Conservation (phyloP, 768 basidiomycete genomes). For the Lentinula lateritia region DNA sequence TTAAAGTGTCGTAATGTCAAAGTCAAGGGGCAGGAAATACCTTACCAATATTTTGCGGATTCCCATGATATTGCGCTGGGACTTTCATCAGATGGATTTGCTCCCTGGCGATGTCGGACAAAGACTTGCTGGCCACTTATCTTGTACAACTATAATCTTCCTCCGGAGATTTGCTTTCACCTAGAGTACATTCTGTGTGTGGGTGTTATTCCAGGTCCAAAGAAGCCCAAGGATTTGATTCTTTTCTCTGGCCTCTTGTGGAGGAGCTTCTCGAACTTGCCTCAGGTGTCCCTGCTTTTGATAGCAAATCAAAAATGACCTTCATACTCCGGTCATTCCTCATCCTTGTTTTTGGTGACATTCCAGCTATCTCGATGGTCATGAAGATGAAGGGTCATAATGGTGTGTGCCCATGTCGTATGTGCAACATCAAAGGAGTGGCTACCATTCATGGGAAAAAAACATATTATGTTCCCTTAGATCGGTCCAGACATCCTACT, state of each 20-base stretch:
- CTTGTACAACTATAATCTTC: constrained; percentile 30
- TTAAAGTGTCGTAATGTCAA: constrained; percentile 12
- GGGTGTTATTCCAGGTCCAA: constrained; percentile 28
- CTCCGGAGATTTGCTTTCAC: constrained; percentile 22
- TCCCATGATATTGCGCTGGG: constrained; percentile 26
- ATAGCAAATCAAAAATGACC: constrained; percentile 9
- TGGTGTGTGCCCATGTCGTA: constrained; percentile 19
- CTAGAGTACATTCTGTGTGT: constrained; percentile 21
- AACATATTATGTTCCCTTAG: constrained; percentile 16
- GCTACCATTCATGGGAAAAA: constrained; percentile 1
- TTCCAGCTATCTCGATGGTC: constrained; percentile 17
- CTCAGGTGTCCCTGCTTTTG: constrained; percentile 20
- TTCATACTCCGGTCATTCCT: constrained; percentile 23
- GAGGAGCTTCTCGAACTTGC: constrained; percentile 21
- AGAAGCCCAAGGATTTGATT: constrained; percentile 24
- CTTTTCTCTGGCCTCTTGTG: constrained; percentile 25
- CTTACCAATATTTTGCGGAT: constrained; percentile 21
- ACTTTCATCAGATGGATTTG: constrained; percentile 29
- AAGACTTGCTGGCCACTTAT: constrained; percentile 24
- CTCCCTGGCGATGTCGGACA: constrained; percentile 19
- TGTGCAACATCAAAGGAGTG: constrained; percentile 21
- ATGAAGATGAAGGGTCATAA: constrained; percentile 27
- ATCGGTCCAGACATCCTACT: constrained; percentile 10
- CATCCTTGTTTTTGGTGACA: constrained; percentile 23
- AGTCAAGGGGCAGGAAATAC: constrained; percentile 12